phyloP scores from a whole-genome alignment of 306 rosid genomes.

The Cercis canadensis region DNA sequence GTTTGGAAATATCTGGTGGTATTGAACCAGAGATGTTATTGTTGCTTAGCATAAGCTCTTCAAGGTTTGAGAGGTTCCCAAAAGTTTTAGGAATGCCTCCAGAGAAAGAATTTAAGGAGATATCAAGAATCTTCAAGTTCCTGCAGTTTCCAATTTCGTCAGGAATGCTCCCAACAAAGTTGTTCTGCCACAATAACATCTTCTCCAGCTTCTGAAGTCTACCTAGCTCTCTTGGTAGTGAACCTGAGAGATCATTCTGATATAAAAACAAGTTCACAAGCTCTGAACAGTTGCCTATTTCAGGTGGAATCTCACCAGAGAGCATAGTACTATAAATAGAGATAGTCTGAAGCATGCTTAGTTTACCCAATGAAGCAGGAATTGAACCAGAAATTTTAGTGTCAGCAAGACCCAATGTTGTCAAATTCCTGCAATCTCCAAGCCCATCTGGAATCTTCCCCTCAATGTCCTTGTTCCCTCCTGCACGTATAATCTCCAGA shows the following conservation, averaged over 20 bases:
- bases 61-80: conserved; percentile 66
- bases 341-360: conserved; percentile 62
- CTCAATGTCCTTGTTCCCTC: conserved; percentile 72
- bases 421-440: conserved; percentile 70
- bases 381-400: conserved; percentile 73
- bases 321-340: conserved; percentile 79
- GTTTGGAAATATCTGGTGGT: conserved; percentile 65
- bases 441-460: conserved; percentile 71
- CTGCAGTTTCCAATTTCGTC: conserved; percentile 74
- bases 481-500: conserved; percentile 69
- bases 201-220: conserved; percentile 75
- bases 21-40: conserved; percentile 83
- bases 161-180: conserved; percentile 65
- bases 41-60: conserved; percentile 86
- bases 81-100: conserved; percentile 75
- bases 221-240: conserved; percentile 71
- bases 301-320: conserved; percentile 80
- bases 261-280: conserved; percentile 77
- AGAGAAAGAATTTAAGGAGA: conserved; percentile 75
- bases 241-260: conserved; percentile 73
- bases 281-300: conserved; percentile 87
- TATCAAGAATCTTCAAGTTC: conserved; percentile 65
- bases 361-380: conserved; percentile 73
- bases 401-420: conserved; percentile 76
- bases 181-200: conserved; percentile 83